Conservation (phyloP, 495 filamentous ascomycete genomes). For the Penicillium riverlandense region DNA sequence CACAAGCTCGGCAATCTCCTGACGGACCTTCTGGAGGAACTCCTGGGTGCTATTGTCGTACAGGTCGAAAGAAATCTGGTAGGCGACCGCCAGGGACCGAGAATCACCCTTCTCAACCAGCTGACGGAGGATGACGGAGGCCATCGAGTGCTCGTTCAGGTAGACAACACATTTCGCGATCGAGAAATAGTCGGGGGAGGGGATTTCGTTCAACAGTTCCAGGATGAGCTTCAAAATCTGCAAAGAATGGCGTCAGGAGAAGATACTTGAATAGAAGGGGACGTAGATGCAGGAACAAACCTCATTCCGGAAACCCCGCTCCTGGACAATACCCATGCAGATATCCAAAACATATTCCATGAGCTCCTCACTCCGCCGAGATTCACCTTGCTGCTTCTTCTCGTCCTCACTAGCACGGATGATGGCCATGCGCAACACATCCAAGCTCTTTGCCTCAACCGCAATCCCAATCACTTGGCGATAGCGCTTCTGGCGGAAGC, state of each 20-base stretch:
- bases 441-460: slow-evolving; percentile 87
- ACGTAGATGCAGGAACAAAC: slow-evolving; percentile 30
- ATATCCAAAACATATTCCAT: slow-evolving; percentile 96
- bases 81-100: slow-evolving; percentile 74
- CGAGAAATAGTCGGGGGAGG: slow-evolving; percentile 90
- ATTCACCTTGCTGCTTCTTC: slow-evolving; percentile 55
- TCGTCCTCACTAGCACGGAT: slow-evolving; percentile 73
- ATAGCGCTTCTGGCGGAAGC: slow-evolving; percentile 80
- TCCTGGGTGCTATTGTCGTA: slow-evolving; percentile 98
- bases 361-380: slow-evolving; percentile 73
- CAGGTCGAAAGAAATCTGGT: slow-evolving; percentile 96
- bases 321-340: slow-evolving; percentile 96
- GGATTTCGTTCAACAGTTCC: slow-evolving; percentile 79
- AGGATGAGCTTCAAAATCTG: slow-evolving; percentile 81
- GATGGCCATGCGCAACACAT: slow-evolving; percentile 82
- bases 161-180: slow-evolving; percentile 99
- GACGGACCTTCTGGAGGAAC: slow-evolving; percentile 84
- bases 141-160: slow-evolving; percentile 85
- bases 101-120: slow-evolving; percentile 74
- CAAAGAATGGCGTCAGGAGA: slow-evolving; percentile 16
- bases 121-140: slow-evolving; percentile 76
- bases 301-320: slow-evolving; percentile 76
- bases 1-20: slow-evolving; percentile 62
- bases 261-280: slow-evolving; percentile 1
- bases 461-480: slow-evolving; percentile 98